Percentiles rank a stretch among this genome's conserved stretches.
phyloP scores from a whole-genome alignment of 495 filamentous ascomycete genomes.

The Tetracladium marchalianum region DNA sequence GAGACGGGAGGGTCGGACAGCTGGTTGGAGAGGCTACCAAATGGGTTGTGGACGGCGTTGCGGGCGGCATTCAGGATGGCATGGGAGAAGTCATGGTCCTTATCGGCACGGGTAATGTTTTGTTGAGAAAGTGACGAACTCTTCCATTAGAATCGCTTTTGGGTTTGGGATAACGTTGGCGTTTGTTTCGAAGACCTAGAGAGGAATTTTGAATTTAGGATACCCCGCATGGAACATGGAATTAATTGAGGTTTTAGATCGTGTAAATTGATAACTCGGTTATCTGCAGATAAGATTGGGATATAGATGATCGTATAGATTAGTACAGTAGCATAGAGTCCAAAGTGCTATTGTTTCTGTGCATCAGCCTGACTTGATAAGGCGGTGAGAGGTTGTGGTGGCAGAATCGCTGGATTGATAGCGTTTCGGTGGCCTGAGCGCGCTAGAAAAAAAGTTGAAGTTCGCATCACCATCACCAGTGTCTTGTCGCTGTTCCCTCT shows the following conservation, averaged over 20 bases:
- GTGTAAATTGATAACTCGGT: background rate
- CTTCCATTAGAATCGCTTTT: background rate
- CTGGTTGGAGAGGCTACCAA: constrained; percentile 35
- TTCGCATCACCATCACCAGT: background rate
- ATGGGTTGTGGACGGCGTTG: constrained; percentile 51
- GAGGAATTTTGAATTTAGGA: background rate
- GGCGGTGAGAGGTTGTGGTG: too few relatives aligned
- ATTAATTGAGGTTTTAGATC: background rate
- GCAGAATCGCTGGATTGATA: too few relatives aligned
- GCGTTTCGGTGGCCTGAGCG: too few relatives aligned
- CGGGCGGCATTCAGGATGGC: constrained; percentile 55
- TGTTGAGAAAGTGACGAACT: background rate
- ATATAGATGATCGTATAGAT: too few relatives aligned
- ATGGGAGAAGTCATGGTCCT: constrained; percentile 49
- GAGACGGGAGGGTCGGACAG: constrained; percentile 46
- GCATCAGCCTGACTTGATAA: too few relatives aligned
- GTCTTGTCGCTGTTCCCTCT: background rate
- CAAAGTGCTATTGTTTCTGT: too few relatives aligned
- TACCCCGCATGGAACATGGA: constrained; percentile 5
- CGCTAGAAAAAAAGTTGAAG: background rate
- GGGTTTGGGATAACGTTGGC: background rate
- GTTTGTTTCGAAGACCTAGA: background rate
- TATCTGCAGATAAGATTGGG: too few relatives aligned
- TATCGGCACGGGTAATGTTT: constrained; percentile 22
- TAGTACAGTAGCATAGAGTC: too few relatives aligned